A percentile compares a stretch with the other conserved stretches of the same genome.
Conservation (phyloP, 176 grass and related monocot genomes). For the Alloteropsis semialata region DNA sequence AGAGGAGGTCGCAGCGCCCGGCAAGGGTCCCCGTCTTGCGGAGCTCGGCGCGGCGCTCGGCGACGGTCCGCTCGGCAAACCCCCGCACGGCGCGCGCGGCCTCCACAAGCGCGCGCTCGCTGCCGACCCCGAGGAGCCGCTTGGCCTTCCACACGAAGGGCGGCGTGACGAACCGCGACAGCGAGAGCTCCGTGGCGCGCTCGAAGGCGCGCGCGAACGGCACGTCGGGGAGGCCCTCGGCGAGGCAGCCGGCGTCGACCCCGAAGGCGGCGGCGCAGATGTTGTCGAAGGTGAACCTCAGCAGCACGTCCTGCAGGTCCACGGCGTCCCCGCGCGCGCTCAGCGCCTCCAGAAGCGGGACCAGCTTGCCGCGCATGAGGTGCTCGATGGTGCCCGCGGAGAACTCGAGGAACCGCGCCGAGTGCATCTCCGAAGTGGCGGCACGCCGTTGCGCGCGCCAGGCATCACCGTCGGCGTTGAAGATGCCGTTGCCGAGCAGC, state of each 20-base stretch:
- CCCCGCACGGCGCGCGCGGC: slow-evolving; percentile 49
- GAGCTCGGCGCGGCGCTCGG: slow-evolving; percentile 52
- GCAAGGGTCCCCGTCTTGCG: slow-evolving; percentile 33
- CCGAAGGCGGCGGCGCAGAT: slow-evolving; percentile 79
- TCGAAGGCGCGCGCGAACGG: slow-evolving; percentile 88
- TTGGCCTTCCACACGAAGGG: slow-evolving; percentile 85
- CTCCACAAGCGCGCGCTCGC: slow-evolving; percentile 53
- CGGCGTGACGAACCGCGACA: slow-evolving; percentile 67
- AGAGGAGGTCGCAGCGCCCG: slow-evolving; percentile 63
- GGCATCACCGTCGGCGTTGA: slow-evolving; percentile 68
- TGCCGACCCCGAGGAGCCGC: slow-evolving; percentile 44
- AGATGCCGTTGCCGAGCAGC: slow-evolving; percentile 84
- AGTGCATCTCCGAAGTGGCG: slow-evolving; percentile 79
- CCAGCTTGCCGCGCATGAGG: slow-evolving; percentile 43
- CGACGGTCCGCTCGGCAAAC: slow-evolving; percentile 60
- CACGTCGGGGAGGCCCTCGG: slow-evolving; percentile 59
- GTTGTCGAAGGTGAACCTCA: slow-evolving; percentile 91
- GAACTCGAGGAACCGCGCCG: slow-evolving; percentile 56
- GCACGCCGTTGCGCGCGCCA: slow-evolving; percentile 80
- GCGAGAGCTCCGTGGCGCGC: slow-evolving; percentile 64
- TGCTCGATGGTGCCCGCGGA: slow-evolving; percentile 41
- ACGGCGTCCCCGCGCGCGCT: not conserved
- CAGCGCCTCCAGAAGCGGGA: slow-evolving; percentile 40
- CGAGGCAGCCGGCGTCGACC: slow-evolving; percentile 69
- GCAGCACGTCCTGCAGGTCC: slow-evolving; percentile 83